A percentile compares a stretch with the other conserved stretches of the same genome.
phyloP scores from a whole-genome alignment of 306 rosid genomes.

The Castanospermum australe region DNA sequence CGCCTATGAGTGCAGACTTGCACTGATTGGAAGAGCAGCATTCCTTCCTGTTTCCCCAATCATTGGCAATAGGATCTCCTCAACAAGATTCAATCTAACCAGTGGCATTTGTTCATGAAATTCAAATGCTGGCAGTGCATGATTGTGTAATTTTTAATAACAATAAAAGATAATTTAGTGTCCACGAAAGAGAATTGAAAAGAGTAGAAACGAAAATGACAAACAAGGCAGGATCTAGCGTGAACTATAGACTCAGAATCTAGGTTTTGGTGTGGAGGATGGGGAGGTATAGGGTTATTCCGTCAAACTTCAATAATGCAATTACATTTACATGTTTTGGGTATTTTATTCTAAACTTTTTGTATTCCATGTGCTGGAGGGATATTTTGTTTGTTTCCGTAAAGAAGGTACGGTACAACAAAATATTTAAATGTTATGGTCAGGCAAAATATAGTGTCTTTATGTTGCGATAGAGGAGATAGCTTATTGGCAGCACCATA shows the following conservation, averaged over 20 bases:
- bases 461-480: no score
- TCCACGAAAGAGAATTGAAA: neutral
- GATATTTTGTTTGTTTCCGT: no score
- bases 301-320: conserved; percentile 3
- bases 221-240: conserved; percentile 34
- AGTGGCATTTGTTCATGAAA: conserved; percentile 2
- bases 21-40: neutral
- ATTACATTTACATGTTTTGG: neutral
- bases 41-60: conserved; percentile 34
- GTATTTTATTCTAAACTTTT: neutral
- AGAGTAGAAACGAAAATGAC: conserved; percentile 7
- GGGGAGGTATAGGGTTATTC: neutral
- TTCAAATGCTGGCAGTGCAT: conserved; percentile 27
- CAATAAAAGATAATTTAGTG: neutral
- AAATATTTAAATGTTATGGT: no score
- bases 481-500: no score
- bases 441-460: no score
- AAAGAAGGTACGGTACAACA: no score
- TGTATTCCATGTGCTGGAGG: neutral
- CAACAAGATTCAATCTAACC: neutral
- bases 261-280: conserved; percentile 25
- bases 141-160: conserved; percentile 26
- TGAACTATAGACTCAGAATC: conserved; percentile 27
- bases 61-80: conserved; percentile 14
- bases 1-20: neutral